Evolutionary conservation across 106 monocot genomes (phyloP), one percentile per base, ranked within the genome.

Genomic region (Dendrobium catenatum): DNA sequence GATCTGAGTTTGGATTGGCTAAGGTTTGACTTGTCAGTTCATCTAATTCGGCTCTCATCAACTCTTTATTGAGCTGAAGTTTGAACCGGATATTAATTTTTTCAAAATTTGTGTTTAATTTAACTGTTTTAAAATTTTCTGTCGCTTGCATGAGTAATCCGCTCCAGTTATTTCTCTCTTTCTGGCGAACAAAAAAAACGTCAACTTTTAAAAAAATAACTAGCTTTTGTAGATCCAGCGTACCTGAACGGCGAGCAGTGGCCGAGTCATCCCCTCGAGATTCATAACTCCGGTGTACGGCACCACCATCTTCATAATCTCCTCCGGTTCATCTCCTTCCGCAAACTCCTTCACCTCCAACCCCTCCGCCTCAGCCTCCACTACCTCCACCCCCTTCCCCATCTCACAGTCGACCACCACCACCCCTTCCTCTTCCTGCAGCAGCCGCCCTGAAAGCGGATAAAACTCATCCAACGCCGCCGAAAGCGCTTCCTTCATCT

Each of bases 261-360:
- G 92, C 46, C 88, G 86, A 48, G 81, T 83, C 22, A 93, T 82
- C 0, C 98, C 98, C 81, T 98, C 93, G 19, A 98, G 92, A 77
- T 98, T 98, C 97, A 98, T 98, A 73, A 98, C 87, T 7, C 89
- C 89, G 43, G 85, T 91, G 80, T 89, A 95, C 17, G 98, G 94
- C 64, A 94, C 86, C 70, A 98, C 79, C 79, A 91, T 84, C 84
- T 94, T 90, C 84, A 96, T 73, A 75, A 90, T 70, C 7, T 13
- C 72, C 56, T 42, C 79, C 42, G 75, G 13, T 1, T 87, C 85
- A 27, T 88, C 85, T 2, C 78, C 89, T 11, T 77, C 88, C 20
- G 91, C 88, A 10, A 94, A 87, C 54, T 88, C 88, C 7, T 82
- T 88, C 64, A 93, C 85, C 24, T 76, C 48, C 19, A 95, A 86